Conservation (phyloP, 345 rosid species). For the Psidium friedrichsthalianum region DNA sequence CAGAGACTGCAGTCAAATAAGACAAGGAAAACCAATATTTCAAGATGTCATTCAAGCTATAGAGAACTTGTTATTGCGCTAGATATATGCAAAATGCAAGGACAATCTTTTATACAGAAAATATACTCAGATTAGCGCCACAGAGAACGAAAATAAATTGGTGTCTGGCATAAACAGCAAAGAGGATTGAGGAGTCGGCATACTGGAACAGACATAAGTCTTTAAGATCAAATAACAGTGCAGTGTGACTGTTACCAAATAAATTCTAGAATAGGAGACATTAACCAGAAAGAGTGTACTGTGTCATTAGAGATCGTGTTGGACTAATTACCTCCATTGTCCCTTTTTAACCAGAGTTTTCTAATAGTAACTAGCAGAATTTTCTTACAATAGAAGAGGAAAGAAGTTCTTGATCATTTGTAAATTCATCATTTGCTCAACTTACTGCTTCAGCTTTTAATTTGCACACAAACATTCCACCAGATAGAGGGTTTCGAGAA, state of each 20-base stretch:
- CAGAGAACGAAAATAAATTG: neutral
- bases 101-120: neutral
- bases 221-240: neutral
- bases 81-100: neutral
- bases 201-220: neutral
- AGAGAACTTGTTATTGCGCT: neutral
- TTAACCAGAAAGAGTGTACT: neutral
- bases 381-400: neutral
- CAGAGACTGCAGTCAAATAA: conserved; percentile 28
- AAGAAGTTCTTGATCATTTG: neutral
- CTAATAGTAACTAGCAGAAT: neutral
- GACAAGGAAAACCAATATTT: neutral
- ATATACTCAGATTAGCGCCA: neutral
- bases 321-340: neutral
- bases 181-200: neutral
- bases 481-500: neutral
- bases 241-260: neutral
- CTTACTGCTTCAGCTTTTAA: neutral
- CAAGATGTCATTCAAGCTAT: neutral
- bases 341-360: neutral
- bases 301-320: neutral
- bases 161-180: neutral
- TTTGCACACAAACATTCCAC: neutral
- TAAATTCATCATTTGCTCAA: neutral
- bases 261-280: neutral